Base-by-base conservation (phyloP, 2,329 filamentous ascomycete genomes). In the Pseudocercospora macadamiae region DNA sequence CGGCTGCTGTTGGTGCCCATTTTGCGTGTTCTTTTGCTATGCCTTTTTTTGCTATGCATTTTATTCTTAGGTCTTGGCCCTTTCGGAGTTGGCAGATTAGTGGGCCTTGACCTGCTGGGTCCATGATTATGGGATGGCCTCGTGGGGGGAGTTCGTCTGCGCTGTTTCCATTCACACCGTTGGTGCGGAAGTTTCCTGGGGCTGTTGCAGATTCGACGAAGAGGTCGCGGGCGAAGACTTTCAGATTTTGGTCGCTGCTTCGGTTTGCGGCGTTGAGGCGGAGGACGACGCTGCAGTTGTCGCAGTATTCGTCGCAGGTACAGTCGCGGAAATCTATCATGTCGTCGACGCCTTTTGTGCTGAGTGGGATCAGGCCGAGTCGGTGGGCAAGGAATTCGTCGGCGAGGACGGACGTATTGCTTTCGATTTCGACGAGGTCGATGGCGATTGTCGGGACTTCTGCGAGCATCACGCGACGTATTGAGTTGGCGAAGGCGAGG, bases 1-100 rank as follows among this genome's bases (percentile, higher is more conserved):
- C 88, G 3, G 95, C 95, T 37, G 92, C 85, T 32, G 90, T 93
- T 1, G 95, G 93, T 70, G 91, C 90, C 95, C 95, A 99, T 77
- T 99, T 99, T 8, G 95, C 91, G 76, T 99, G 95, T 75, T 99
- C 95, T 81, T 99, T 99, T 34, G 93, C 93, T 65, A 97, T 97
- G 1, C 95, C 95, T 82, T 97, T 97, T 82, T 96, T 97, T 51
- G 93, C 95, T 65, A 97, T 89, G 73, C 93, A 97, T 62, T 86
- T 90, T 71, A 99, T 85, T 74, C 91, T 89, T 61, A 99, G 79
- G 76, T 96, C 92, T 77, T 99, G 95, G 2, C 89, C 91, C 71
- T 88, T 89, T 59, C 93, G 84, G 72, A 99, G 79, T 81, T 97
- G 97, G 70, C 89, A 90, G 65, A 99, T 93, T 67, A 97, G 82